Base-by-base conservation (phyloP, 257 asterid species). In the Solanum peruvianum region DNA sequence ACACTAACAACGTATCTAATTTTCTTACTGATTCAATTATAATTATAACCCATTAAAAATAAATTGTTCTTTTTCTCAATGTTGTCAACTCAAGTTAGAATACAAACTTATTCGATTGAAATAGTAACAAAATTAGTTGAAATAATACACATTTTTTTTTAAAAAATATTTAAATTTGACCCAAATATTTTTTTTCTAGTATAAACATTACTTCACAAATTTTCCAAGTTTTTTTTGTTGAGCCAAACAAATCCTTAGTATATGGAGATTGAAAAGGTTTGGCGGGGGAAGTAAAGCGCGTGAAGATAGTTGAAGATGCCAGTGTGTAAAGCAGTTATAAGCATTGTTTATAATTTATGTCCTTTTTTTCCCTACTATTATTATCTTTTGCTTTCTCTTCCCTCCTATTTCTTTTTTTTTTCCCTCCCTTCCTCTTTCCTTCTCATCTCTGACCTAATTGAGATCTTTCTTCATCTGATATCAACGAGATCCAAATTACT, bases 391-490 rank as follows among this genome's bases (percentile, higher is more conserved):
- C 82, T 75, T 27, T 84, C 83, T 75, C 91, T 58, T 83, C 88
- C 91, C 91, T 92, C 90, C 88, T 82, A 72, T n/a, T 37, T 86
- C 71, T 49, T 87, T 73, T 84, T 73, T 84, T 49, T 76, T 35
- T 60, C 76, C 20, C 69, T 35, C 23, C 15, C 15, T 49, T 16
- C 86, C 47, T 80, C 82, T 82, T 4, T 52, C 62, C 10, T 44
- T 82, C 82, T 84, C 85, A 83, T 89, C 91, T 90, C 95, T 94
- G 94, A 93, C 97, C 97, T 93, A 91, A 92, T 91, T 89, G 33
- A 82, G 10, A 15, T 33, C 52, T 87, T 64, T 71, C 86, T 33
- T 35, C 39, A 37, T 37, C 39, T 37, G 39, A 84, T 9, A 49
- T 60, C 82, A 31, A 29, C 62, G 7, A 52, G 62, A 58, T 4